Evolutionary conservation across 257 asterid species (phyloP).

Genomic region (Cruciata laevipes): DNA sequence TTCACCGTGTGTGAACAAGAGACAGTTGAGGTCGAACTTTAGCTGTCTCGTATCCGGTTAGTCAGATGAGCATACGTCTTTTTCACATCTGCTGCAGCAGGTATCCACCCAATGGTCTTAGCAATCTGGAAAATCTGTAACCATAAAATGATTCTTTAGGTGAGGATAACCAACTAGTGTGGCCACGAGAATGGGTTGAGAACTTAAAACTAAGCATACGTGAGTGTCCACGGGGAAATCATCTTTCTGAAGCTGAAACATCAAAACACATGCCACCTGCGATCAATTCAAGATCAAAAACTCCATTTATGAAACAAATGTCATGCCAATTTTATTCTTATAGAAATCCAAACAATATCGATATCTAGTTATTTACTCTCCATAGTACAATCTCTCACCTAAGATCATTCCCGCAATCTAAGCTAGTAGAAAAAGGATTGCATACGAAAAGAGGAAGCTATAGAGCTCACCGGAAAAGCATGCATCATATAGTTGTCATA

Average conservation of each 20-base stretch:
- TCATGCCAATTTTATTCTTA: neutral
- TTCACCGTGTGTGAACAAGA: conserved; percentile 80
- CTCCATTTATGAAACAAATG: neutral
- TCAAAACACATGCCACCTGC: conserved; percentile 85
- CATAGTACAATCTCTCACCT: neutral
- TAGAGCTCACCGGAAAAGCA: conserved; percentile 88
- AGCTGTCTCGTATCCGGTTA: conserved; percentile 57
- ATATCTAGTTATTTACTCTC: neutral
- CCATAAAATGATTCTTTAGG: neutral
- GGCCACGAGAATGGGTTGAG: neutral
- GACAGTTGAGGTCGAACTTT: conserved; percentile 83
- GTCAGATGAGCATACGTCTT: conserved; percentile 70
- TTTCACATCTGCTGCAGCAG: conserved; percentile 47
- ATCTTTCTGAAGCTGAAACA: conserved; percentile 78
- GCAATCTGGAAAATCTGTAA: conserved; percentile 79
- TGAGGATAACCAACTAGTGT: conserved; percentile 7
- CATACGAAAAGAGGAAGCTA: neutral
- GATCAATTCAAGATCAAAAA: conserved; percentile 18
- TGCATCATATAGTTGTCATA: conserved; percentile 80
- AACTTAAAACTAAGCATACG: conserved; percentile 33
- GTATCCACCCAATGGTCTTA: conserved; percentile 70
- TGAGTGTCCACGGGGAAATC: conserved; percentile 91
- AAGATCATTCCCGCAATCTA: neutral
- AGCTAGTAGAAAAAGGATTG: neutral
- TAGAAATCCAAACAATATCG: neutral